Evolutionary conservation across 108 stramenopile genomes (phyloP), one percentile per base, ranked within the genome.

Genomic region (Conticribra weissflogii): DNA sequence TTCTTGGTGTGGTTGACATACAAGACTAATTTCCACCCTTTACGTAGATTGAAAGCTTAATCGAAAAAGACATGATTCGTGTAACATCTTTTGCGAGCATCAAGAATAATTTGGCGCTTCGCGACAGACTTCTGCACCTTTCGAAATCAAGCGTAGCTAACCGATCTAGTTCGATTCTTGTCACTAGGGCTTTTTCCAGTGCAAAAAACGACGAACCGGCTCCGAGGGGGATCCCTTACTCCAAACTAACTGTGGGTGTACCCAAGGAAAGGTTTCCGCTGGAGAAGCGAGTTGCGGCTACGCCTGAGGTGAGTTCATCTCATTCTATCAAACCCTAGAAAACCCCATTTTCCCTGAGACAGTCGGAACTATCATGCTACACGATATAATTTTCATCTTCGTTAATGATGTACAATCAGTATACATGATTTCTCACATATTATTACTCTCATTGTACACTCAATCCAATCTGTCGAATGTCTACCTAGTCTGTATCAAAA

Each of bases 261-360:
- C 98, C 97, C 5, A 96, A 95, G 84, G 99, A 99, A 62, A 83
- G 45, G 25, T 89, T 76, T 72, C 87, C 91, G 17, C 63, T 90
- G 54, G 98, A 99, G 83, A 91, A 87, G 64, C 86, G 97, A 25
- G 96, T 97, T 7, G 89, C 95, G 19, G 91, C 91, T 1, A 93
- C 92, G 0, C 95, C 97, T 4, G 95, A 95, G 64, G 81, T 76
- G 55, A 44, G 73, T 58, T 36, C 5, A n/a, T 27, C 27, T 54
- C 29, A 44, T 1, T 3, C 0, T 44, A 2, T 18, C 19, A 54
- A 12, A 41, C 12, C 36, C 8, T 9, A 9, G 36, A 12, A 41
- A 9, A 41, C 36, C 8, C 36, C 36, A 41, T 41, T 41, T 41
- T 41, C 8, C 12, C 8, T 12, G 36, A 41, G 36, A 12, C 36